These are phyloP conservation scores for Vanilla planifolia DNA, from an alignment of 106 monocot species.

Conservation along the genomic window DNA sequence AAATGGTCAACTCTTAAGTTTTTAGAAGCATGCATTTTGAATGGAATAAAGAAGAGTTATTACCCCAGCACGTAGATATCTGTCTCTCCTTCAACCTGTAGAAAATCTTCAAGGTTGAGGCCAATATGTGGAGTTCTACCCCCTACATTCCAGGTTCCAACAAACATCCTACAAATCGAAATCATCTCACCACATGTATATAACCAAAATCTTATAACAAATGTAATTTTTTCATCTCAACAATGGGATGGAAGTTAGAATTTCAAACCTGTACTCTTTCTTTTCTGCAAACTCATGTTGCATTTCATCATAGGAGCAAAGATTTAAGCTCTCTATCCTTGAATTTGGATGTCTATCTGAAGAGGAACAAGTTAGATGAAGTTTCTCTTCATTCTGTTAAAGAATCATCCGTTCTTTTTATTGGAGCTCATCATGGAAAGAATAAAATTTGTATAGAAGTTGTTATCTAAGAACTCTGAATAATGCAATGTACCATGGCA, in stretches of 20 bases:
- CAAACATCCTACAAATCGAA: constrained; percentile 58
- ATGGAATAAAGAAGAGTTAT: neutral
- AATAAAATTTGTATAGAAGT: neutral
- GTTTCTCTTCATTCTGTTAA: neutral
- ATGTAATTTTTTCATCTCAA: neutral
- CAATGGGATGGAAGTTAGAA: neutral
- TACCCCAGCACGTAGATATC: constrained; percentile 96
- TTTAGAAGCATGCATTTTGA: neutral
- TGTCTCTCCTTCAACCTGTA: constrained; percentile 67
- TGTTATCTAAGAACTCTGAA: neutral
- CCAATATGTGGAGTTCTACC: constrained; percentile 64
- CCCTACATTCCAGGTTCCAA: constrained; percentile 98
- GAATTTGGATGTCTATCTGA: constrained; percentile 57
- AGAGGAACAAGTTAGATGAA: constrained; percentile 10
- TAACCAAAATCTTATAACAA: neutral
- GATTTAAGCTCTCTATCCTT: constrained; percentile 54
- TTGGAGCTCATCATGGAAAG: too few relatives aligned
- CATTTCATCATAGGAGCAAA: constrained; percentile 25
- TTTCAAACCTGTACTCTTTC: constrained; percentile 44
- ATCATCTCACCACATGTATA: neutral
- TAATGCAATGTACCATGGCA: neutral
- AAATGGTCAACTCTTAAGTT: too few relatives aligned
- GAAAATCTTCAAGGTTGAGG: constrained; percentile 72
- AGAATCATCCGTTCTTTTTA: neutral
- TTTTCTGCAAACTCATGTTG: constrained; percentile 18